These are phyloP conservation scores for Carex cristatella DNA, from an alignment of 176 grass and related monocot species.

Conservation along the genomic window DNA sequence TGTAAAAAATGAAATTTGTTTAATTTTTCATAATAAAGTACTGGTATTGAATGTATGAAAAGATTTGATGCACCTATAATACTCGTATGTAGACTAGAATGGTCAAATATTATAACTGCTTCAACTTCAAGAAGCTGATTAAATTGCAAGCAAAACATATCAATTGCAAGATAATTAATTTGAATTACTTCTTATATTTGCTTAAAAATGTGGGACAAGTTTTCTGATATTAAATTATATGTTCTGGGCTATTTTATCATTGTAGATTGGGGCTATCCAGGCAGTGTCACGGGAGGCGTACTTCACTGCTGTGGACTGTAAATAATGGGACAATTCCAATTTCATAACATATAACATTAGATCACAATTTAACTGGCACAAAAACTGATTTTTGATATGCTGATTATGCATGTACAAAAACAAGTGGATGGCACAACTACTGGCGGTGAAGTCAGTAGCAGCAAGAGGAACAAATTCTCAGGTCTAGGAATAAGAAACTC, in stretches of 20 bases:
- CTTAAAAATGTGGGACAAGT: background rate
- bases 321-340: background rate
- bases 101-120: no score
- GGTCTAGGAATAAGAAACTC: conserved; percentile 20
- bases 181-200: background rate
- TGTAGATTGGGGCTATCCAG: conserved; percentile 71
- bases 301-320: conserved; percentile 59
- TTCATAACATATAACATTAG: background rate
- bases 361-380: background rate
- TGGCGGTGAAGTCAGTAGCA: conserved; percentile 11
- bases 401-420: background rate
- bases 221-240: background rate
- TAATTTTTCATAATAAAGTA: no score
- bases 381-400: background rate
- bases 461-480: conserved; percentile 39
- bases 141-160: no score
- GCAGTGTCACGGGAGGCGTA: conserved; percentile 67
- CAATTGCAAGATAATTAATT: background rate
- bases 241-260: background rate
- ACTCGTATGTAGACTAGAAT: no score
- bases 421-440: background rate
- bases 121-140: no score
- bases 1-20: no score
- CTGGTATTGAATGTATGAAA: no score
- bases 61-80: no score